Base-by-base conservation (phyloP, 2,329 filamentous ascomycete genomes). In the Niveomyces coronatus region DNA sequence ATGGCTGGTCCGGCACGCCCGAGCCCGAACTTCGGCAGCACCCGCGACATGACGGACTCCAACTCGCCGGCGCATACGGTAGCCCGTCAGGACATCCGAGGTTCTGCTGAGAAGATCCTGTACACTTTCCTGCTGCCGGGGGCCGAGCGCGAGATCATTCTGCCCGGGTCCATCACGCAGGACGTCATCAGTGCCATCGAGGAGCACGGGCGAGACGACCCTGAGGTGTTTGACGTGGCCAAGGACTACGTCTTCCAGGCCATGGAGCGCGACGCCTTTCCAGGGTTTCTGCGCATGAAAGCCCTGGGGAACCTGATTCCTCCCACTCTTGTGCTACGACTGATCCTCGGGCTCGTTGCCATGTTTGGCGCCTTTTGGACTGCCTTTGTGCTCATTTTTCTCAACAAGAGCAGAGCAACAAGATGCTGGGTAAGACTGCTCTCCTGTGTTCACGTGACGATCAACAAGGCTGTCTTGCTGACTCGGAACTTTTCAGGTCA, bases 171-270 rank as follows among this genome's bases (percentile, higher is more conserved):
- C 23, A 94, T 96, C 53, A 82, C 89, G 1, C 74, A 83, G 39
- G 80, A 88, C 17, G 88, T 96, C 43, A 93, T 87, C 27, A 73
- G 79, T 15, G 76, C 85, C 11, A 93, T 98, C 45, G 91, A 98
- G 62, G 82, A 89, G 49, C 80, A 86, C 47, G 85, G 86, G 31
- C 79, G 91, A 50, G 91, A 96, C 52, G 91, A 98, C 55, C 91
- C 91, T 0, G 91, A 98, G 59, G 83, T 98, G 10, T 98, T 98
- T 52, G 91, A 96, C 56, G 79, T 85, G 15, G 91, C 91, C 39
- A 98, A 98, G 67, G 91, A 98, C 64, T 98, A 96, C 57, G 91
- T 96, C 45, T 98, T 96, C 61, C 93, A 98, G 63, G 93, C 93
- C 23, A 98, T 98, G 91, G 93, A 98, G 64, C 78, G 93, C 40